Conservation (phyloP, 768 basidiomycete species). For the Porpolomopsis calyptriformis region DNA sequence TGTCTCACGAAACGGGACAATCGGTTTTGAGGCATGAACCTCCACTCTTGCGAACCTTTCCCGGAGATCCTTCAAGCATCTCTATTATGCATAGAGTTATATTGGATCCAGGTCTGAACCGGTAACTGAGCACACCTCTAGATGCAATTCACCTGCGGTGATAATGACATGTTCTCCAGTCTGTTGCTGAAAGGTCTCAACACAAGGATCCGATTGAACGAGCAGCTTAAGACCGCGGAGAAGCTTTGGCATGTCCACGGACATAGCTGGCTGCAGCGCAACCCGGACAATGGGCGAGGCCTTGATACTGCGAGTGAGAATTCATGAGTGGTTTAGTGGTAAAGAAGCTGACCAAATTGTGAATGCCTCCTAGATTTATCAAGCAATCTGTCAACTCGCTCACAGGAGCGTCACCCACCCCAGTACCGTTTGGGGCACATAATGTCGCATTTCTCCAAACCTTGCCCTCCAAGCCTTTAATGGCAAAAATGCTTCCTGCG, state of each 20-base stretch:
- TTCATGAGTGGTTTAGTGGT: neutral
- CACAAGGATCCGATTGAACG: conserved; percentile 92
- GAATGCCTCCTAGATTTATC: conserved; percentile 73
- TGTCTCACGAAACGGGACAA: conserved; percentile 96
- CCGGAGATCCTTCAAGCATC: conserved; percentile 91
- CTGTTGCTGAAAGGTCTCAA: conserved; percentile 93
- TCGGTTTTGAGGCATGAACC: conserved; percentile 88
- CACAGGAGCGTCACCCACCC: conserved; percentile 25
- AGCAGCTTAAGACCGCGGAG: conserved; percentile 80
- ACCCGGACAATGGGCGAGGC: conserved; percentile 88
- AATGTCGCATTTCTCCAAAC: conserved; percentile 88
- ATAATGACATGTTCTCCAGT: conserved; percentile 97
- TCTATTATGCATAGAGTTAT: conserved; percentile 32
- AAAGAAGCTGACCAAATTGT: conserved; percentile 40
- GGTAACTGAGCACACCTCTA: conserved; percentile 53
- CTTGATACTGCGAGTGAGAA: conserved; percentile 27
- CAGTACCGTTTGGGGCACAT: conserved; percentile 50
- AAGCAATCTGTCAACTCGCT: conserved; percentile 38
- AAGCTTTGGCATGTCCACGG: conserved; percentile 82
- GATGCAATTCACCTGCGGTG: conserved; percentile 89
- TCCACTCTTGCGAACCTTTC: conserved; percentile 91
- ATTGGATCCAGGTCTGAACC: neutral
- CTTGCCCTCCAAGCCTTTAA: conserved; percentile 79
- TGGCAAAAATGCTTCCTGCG: conserved; percentile 92
- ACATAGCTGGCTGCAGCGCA: conserved; percentile 76